phyloP scores from a whole-genome alignment of 257 asterid genomes.

The Petrea volubilis region DNA sequence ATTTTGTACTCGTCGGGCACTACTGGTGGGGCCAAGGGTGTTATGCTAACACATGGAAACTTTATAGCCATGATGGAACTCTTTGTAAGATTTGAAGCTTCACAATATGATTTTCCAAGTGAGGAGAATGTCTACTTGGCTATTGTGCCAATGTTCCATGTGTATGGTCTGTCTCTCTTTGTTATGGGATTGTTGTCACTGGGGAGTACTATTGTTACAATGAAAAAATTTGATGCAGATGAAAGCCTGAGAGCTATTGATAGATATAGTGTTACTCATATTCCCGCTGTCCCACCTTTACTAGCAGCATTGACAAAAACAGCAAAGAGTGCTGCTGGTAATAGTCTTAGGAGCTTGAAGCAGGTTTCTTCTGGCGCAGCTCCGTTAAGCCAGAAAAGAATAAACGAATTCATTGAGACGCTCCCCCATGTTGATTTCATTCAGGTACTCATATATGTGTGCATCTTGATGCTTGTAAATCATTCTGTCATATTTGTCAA shows the following conservation, averaged over 20 bases:
- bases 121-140: conserved; percentile 60
- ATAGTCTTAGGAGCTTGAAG: conserved; percentile 53
- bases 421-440: conserved; percentile 74
- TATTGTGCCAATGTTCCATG: conserved; percentile 73
- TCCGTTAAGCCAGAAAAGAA: conserved; percentile 43
- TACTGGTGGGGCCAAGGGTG: conserved; percentile 69
- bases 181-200: conserved; percentile 69
- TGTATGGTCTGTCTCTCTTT: conserved; percentile 69
- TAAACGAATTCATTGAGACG: conserved; percentile 52
- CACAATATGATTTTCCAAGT: conserved; percentile 45
- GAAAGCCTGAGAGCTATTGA: conserved; percentile 66
- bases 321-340: conserved; percentile 37
- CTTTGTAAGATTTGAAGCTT: conserved; percentile 72
- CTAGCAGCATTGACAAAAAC: conserved; percentile 48
- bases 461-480: not conserved
- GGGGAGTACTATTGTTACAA: conserved; percentile 61
- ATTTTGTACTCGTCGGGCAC: conserved; percentile 83
- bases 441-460: conserved; percentile 47
- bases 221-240: conserved; percentile 62
- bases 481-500: not conserved
- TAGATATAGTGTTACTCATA: conserved; percentile 65
- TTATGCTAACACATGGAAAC: conserved; percentile 65
- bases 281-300: conserved; percentile 69
- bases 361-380: conserved; percentile 91
- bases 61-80: conserved; percentile 63